A percentile compares a stretch with the other conserved stretches of the same genome.
Evolutionary conservation across 257 asterid genomes (phyloP).

Genomic region (Petunia secreta): DNA sequence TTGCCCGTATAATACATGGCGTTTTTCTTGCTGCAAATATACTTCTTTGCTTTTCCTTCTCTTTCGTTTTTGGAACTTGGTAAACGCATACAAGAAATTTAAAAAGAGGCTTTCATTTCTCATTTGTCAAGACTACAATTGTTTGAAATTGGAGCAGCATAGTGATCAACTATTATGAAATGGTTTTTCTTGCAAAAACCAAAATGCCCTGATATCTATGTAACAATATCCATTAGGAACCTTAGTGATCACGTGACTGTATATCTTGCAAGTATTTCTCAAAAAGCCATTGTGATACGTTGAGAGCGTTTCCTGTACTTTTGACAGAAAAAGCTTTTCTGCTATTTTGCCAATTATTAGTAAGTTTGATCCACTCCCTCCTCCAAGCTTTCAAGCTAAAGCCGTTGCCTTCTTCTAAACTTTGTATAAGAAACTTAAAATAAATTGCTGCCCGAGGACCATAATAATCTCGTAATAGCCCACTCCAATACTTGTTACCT

Average conservation of each 20-base stretch:
- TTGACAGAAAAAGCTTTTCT: slow-evolving; percentile 45
- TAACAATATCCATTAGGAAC: neutral
- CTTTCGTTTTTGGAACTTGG: neutral
- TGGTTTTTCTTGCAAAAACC: neutral
- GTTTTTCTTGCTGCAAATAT: neutral
- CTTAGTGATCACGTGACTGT: slow-evolving; percentile 25
- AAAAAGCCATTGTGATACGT: slow-evolving; percentile 52
- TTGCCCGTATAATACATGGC: too few relatives aligned
- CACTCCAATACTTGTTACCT: slow-evolving; percentile 95
- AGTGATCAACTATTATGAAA: neutral
- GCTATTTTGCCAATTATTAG: slow-evolving; percentile 75
- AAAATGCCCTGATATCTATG: neutral
- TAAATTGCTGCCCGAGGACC: slow-evolving; percentile 80
- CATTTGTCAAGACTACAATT: neutral
- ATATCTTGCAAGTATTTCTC: slow-evolving; percentile 58
- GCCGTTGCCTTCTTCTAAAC: slow-evolving; percentile 59
- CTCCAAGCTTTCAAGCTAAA: slow-evolving; percentile 65
- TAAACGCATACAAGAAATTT: neutral
- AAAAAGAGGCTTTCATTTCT: neutral
- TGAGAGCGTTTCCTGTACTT: slow-evolving; percentile 54
- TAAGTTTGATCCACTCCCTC: slow-evolving; percentile 74
- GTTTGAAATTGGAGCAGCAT: neutral
- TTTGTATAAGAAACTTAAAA: slow-evolving; percentile 59
- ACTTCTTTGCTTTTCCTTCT: neutral
- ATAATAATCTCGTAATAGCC: slow-evolving; percentile 67